A percentile compares a stretch with the other conserved stretches of the same genome.
Evolutionary conservation across 2,329 filamentous ascomycete genomes (phyloP).

Genomic region (Cephalotrichum gorgonifer): DNA sequence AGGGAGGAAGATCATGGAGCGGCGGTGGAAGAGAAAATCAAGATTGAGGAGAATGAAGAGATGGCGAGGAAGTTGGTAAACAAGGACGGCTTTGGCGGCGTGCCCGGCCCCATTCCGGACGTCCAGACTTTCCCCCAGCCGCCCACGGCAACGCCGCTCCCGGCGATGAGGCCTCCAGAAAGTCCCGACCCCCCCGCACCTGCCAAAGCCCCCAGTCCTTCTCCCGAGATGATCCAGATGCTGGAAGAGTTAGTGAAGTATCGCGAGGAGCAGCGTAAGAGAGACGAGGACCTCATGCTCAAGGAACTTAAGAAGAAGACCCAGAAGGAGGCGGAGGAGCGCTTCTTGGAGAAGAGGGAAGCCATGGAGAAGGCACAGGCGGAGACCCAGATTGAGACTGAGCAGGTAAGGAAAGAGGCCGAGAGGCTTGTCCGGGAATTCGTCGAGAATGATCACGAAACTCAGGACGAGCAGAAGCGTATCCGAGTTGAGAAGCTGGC

Average conservation of each 20-base stretch:
- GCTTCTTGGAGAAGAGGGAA: constrained; percentile 29
- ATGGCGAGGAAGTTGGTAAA: no score
- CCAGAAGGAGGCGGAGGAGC: constrained; percentile 34
- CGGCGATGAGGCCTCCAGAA: constrained; percentile 25
- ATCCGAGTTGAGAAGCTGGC: constrained; percentile 26
- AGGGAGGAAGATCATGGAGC: no score
- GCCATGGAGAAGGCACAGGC: constrained; percentile 33
- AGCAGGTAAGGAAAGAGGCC: constrained; percentile 25
- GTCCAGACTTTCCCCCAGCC: constrained; percentile 28
- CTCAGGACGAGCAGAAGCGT: constrained; percentile 24
- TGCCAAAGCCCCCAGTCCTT: constrained; percentile 25
- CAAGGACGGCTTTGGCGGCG: constrained; percentile 15
- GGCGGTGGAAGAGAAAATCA: no score
- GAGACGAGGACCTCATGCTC: constrained; percentile 33
- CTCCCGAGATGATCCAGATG: constrained; percentile 48
- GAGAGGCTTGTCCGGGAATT: constrained; percentile 28
- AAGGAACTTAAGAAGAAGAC: constrained; percentile 33
- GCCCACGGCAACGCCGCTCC: no score
- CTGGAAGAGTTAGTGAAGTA: constrained; percentile 47
- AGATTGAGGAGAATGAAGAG: no score
- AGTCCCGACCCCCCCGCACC: constrained; percentile 24
- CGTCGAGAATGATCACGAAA: constrained; percentile 29
- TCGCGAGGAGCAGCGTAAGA: constrained; percentile 32
- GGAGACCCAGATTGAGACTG: constrained; percentile 22
- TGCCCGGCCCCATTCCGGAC: constrained; percentile 24